Evolutionary conservation across 306 rosid species (phyloP), one percentile per base, ranked within the genome.

Genomic region (Acacia confusa): DNA sequence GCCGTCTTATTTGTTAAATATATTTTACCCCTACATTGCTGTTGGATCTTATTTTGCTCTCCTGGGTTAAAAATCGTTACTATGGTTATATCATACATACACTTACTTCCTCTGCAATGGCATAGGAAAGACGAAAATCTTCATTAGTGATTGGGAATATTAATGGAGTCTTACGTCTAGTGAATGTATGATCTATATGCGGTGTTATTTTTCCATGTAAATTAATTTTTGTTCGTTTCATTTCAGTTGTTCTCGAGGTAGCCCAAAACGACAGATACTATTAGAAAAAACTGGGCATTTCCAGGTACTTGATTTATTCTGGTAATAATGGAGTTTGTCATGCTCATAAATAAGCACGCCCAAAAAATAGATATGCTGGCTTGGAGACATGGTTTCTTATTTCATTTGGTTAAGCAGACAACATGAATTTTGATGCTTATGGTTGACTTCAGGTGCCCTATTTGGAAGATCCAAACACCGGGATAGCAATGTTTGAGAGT

Each of bases 391-490:
- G 78, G 36, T 52, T 24, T 43, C 53, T 52, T 22, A 36, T 65
- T 65, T 66, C 61, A 53, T n/a, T 53, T 80, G 16, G 27, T 52
- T 60, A 82, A 82, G 64, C 60, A 28, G 73, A 48, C 57, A 4
- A 50, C 76, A 44, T 68, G 4, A 66, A 70, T 40, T 57, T 38
- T 73, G 28, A 67, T 84, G 81, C 45, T 47, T 66, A 64, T 78
- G 82, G 25, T 82, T 79, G 70, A 68, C 70, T 32, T 20, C 92
- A 96, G 99, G 98, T 87, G 41, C 98, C 99, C 30, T 94, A 82
- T 84, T 75, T 96, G 79, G 94, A 89, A 85, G 99, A 94, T 92
- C 98, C 98, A 41, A 96, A 96, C 88, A 96, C 99, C 4, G 99
- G 98, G 58, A 85, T 96, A 82, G 85, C 85, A 77, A 96, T 94